Conservation (phyloP, 176 grass and related monocot species). For the Microstegium vimineum region DNA sequence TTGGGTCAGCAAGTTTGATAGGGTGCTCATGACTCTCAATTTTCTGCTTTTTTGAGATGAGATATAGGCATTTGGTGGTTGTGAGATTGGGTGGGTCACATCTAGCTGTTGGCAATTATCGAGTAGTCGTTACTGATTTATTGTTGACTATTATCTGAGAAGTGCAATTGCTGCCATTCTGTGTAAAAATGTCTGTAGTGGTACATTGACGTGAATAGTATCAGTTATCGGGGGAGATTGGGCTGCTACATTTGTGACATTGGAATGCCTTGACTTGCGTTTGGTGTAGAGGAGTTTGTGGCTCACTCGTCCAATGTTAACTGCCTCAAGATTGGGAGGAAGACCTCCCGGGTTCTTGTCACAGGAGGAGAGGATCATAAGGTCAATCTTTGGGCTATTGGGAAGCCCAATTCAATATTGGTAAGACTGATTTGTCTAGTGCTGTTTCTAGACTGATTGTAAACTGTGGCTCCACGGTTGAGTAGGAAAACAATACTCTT, state of each 20-base stretch:
- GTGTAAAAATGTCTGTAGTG: neutral
- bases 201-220: neutral
- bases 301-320: slow-evolving; percentile 96
- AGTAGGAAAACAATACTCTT: neutral
- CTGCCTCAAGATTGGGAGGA: slow-evolving; percentile 98
- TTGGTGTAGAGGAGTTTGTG: slow-evolving; percentile 90
- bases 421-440: slow-evolving; percentile 42
- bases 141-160: neutral
- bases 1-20: neutral
- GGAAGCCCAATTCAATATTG: slow-evolving; percentile 93
- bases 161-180: neutral
- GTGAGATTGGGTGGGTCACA: neutral
- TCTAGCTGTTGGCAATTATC: neutral
- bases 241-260: neutral
- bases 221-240: neutral
- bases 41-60: neutral
- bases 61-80: neutral
- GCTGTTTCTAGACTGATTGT: neutral
- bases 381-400: slow-evolving; percentile 95
- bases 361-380: slow-evolving; percentile 95
- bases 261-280: slow-evolving; percentile 60
- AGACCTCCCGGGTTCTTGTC: slow-evolving; percentile 85
- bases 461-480: neutral
- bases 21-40: neutral
- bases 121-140: neutral